phyloP scores from a whole-genome alignment of 2,329 filamentous ascomycete genomes.

The Byssochlamys sp. region DNA sequence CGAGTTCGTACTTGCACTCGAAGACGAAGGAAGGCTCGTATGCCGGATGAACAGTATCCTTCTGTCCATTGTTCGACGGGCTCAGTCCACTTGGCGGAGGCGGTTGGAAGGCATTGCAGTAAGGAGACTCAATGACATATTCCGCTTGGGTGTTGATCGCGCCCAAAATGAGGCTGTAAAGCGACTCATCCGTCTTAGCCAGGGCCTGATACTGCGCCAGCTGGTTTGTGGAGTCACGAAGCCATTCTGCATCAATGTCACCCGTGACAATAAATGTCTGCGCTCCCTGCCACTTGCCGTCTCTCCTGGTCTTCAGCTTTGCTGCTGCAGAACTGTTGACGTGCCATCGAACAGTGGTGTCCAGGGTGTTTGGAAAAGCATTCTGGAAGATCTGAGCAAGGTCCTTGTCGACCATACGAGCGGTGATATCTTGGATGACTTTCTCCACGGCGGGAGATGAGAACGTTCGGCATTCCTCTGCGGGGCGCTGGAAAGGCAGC shows the following conservation, averaged over 20 bases:
- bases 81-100: conserved; percentile 70
- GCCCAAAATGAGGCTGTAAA: conserved; percentile 73
- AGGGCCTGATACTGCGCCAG: conserved; percentile 79
- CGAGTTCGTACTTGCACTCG: conserved; percentile 97
- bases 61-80: conserved; percentile 66
- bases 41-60: conserved; percentile 71
- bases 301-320: conserved; percentile 14
- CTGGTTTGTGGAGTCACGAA: conserved; percentile 88
- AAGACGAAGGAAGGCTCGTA: conserved; percentile 83
- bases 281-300: conserved; percentile 65
- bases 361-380: conserved; percentile 81
- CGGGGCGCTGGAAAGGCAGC: conserved; percentile 79
- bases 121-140: conserved; percentile 86
- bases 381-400: conserved; percentile 91
- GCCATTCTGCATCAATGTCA: conserved; percentile 87
- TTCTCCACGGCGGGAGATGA: conserved; percentile 75
- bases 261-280: conserved; percentile 91
- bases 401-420: conserved; percentile 71
- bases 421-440: conserved; percentile 73
- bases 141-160: conserved; percentile 94
- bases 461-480: conserved; percentile 76
- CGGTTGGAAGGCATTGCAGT: conserved; percentile 97
- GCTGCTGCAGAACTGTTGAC: conserved; percentile 47
- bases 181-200: conserved; percentile 66
- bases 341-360: conserved; percentile 84